A percentile compares a stretch with the other conserved stretches of the same genome.
These are phyloP conservation scores for Phytophthora agathidicida DNA, from an alignment of 352 stramenopile genomes.

Conservation along the genomic window DNA sequence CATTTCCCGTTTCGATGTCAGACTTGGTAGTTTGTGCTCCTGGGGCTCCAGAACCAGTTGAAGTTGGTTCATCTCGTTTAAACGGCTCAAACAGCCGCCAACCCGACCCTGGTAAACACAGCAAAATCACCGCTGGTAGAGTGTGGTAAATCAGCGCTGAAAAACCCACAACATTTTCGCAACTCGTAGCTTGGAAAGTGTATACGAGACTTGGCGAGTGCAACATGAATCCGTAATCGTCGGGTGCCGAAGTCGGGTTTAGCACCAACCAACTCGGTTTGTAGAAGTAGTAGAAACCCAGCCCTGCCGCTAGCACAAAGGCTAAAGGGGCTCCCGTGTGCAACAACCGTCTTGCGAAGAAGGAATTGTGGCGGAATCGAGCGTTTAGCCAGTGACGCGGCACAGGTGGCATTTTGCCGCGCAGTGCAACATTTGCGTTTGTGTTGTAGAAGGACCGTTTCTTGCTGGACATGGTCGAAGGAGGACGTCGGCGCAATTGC, in stretches of 20 bases:
- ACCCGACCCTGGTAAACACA: slow-evolving; percentile 61
- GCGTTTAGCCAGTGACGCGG: slow-evolving; percentile 62
- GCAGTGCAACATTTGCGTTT: slow-evolving; percentile 25
- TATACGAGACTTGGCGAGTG: slow-evolving; percentile 54
- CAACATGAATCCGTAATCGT: slow-evolving; percentile 59
- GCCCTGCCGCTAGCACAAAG: slow-evolving; percentile 44
- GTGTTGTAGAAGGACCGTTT: slow-evolving; percentile 63
- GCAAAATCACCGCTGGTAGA: slow-evolving; percentile 58
- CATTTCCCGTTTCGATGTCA: slow-evolving; percentile 31
- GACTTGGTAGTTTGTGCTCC: slow-evolving; percentile 20
- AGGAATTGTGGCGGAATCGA: slow-evolving; percentile 75
- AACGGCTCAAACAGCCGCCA: slow-evolving; percentile 78
- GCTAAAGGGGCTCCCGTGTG: slow-evolving; percentile 47
- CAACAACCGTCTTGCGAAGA: slow-evolving; percentile 74
- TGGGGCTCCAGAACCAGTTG: not conserved
- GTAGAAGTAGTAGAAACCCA: slow-evolving; percentile 82
- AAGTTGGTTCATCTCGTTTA: slow-evolving; percentile 46
- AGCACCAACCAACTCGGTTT: slow-evolving; percentile 52
- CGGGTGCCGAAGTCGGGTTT: slow-evolving; percentile 24
- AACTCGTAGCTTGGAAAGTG: slow-evolving; percentile 69
- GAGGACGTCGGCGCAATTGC: slow-evolving; percentile 28
- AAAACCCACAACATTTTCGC: slow-evolving; percentile 84
- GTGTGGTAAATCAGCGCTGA: slow-evolving; percentile 75
- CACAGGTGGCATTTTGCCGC: slow-evolving; percentile 57
- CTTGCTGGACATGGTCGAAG: slow-evolving; percentile 39